Base-by-base conservation (phyloP, 2,329 filamentous ascomycete species). In the Ophiostoma sp. region DNA sequence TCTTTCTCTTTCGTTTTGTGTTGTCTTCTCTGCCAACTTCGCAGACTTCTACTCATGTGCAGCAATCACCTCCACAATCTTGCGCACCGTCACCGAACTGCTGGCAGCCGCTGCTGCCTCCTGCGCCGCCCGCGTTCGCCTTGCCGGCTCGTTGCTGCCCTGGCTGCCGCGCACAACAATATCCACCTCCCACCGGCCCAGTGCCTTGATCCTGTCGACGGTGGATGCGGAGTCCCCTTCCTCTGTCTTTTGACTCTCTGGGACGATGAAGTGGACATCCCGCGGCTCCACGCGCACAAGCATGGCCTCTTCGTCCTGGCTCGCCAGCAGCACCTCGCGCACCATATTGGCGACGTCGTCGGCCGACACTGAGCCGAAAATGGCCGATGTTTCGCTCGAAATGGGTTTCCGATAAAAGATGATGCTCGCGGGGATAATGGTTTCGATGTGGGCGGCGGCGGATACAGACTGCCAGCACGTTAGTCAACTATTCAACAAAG, bases 341-440 rank as follows among this genome's bases (percentile, higher is more conserved):
- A 85, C 77, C 31, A 76, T 66, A 31, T 76, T 76, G 1, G 82
- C 77, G 52, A 85, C 78, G 76, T 85, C 82, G 70, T 69, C 75
- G 63, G 78, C 75, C 31, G 83, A 82, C 7, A 85, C 84, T 69
- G 84, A 85, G 55, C 84, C 84, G 76, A 82, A 84, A 73, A 85
- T 85, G 74, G 39, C 71, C 31, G 66, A 48, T 17, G 71, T 57
- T 61, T 42, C 75, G 22, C 75, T 45, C 8, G 78, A 75, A 76
- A 81, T 82, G 59, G 80, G 78, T 72, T 81, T 82, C 55, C 83
- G 83, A 45, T 77, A 69, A 78, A 85, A 84, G 73, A 79, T 79
- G 42, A 85, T 79, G 69, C 76, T 78, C 33, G 80, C 70, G 42
- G 83, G 82, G 71, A 85, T 76, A 69, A 82, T 76, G 33, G 77